A percentile compares a stretch with the other conserved stretches of the same genome.
Conservation (phyloP, 352 stramenopile species). For the Poterioochromonas sp. region DNA sequence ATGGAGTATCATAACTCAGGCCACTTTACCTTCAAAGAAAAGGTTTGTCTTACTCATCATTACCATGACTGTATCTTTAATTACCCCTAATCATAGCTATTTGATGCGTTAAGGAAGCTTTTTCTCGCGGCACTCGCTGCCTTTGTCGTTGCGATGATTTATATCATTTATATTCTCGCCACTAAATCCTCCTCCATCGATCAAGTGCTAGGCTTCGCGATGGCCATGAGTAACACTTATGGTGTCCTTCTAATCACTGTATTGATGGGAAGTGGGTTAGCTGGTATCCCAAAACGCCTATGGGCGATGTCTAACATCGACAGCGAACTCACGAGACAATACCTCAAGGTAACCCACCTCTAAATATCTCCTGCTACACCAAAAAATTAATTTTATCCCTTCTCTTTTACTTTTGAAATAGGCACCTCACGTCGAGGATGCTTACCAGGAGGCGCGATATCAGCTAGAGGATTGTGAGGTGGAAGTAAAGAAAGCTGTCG, state of each 20-base stretch:
- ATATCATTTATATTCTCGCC: neutral
- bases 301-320: neutral
- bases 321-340: neutral
- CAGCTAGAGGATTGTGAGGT: constrained; percentile 14
- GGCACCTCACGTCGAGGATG: neutral
- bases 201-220: constrained; percentile 1
- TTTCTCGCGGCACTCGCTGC: neutral
- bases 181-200: neutral
- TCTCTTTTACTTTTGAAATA: neutral
- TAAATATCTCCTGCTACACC: neutral
- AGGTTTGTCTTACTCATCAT: neutral
- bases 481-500: neutral
- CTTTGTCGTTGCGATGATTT: neutral
- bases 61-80: neutral
- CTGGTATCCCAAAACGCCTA: constrained; percentile 7
- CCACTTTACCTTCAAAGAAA: constrained; percentile 12
- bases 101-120: neutral
- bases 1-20: constrained; percentile 23
- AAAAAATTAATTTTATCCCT: neutral
- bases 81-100: neutral
- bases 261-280: constrained; percentile 3
- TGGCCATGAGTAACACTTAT: constrained; percentile 31
- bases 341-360: neutral
- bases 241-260: constrained; percentile 11
- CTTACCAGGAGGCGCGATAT: constrained; percentile 16